phyloP scores from a whole-genome alignment of 768 basidiomycete species.

The Coprinopsis cinerea region DNA sequence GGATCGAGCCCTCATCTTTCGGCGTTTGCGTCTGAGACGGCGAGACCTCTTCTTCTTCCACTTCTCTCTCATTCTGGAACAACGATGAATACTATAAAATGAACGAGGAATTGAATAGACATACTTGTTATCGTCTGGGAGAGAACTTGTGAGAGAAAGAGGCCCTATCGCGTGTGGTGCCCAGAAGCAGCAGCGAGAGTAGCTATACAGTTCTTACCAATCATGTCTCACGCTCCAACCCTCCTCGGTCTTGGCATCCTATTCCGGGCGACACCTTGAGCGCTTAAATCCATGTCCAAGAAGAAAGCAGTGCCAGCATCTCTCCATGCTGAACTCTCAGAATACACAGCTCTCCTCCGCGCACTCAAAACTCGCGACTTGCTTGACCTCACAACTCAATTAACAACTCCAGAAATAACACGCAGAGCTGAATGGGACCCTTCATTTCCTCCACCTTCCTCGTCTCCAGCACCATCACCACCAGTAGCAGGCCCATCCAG shows the following conservation, averaged over 20 bases:
- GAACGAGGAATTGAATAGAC: too few species aligned
- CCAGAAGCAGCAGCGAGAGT: constrained; percentile 17
- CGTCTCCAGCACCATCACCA: neutral
- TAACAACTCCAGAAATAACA: neutral
- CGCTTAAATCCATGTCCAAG: too few species aligned
- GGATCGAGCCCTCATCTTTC: constrained; percentile 95
- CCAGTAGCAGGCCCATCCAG: neutral
- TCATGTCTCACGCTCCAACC: constrained; percentile 22
- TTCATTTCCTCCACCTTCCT: neutral
- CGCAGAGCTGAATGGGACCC: neutral
- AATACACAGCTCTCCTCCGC: neutral
- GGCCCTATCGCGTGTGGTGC: too few species aligned
- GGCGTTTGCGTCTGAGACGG: constrained; percentile 89
- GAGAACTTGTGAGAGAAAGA: too few species aligned
- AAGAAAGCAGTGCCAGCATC: too few species aligned
- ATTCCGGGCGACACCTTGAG: too few species aligned
- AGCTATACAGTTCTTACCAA: constrained; percentile 42
- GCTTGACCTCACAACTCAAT: constrained; percentile 6
- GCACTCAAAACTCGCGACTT: neutral
- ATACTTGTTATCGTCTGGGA: constrained; percentile 29
- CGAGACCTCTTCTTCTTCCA: constrained; percentile 96
- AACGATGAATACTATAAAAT: too few species aligned
- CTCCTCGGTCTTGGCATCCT: neutral
- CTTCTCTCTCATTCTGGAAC: constrained; percentile 88
- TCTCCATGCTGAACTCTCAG: too few species aligned